These are phyloP conservation scores for Tetradesmus obliquus DNA, from an alignment of 139 green algal genomes.

Conservation along the genomic window DNA sequence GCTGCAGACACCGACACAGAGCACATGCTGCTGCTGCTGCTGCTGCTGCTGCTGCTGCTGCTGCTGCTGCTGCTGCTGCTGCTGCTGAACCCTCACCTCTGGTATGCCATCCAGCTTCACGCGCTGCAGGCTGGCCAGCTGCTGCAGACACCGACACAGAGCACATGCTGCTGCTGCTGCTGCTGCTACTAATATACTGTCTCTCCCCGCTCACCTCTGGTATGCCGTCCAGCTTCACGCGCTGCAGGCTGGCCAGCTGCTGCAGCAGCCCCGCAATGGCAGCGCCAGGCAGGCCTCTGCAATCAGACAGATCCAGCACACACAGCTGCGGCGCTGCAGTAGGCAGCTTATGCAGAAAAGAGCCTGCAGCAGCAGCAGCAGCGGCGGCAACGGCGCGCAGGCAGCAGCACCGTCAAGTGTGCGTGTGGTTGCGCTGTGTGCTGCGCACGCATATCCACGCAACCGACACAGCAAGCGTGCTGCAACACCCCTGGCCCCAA, in stretches of 20 bases:
- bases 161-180: neutral
- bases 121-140: neutral
- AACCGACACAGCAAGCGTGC: no score
- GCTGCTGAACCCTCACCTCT: neutral
- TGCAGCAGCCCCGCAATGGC: constrained; percentile 52
- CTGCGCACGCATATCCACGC: no score
- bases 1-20: neutral
- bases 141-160: neutral
- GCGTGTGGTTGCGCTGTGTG: no score
- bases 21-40: no score
- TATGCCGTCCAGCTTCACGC: constrained; percentile 59
- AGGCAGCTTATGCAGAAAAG: constrained; percentile 58
- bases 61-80: neutral
- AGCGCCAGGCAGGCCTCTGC: constrained; percentile 58
- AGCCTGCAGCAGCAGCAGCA: constrained; percentile 45
- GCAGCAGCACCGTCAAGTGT: neutral
- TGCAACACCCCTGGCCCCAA: no score
- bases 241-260: constrained; percentile 39
- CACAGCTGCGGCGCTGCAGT: constrained; percentile 53
- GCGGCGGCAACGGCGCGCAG: neutral
- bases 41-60: neutral
- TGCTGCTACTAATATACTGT: neutral
- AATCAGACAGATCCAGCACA: constrained; percentile 49
- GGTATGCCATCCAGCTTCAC: no score
- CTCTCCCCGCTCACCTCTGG: neutral